These are phyloP conservation scores for Arabidopsis thaliana DNA, from an alignment of 345 rosid genomes.

Conservation along the genomic window DNA sequence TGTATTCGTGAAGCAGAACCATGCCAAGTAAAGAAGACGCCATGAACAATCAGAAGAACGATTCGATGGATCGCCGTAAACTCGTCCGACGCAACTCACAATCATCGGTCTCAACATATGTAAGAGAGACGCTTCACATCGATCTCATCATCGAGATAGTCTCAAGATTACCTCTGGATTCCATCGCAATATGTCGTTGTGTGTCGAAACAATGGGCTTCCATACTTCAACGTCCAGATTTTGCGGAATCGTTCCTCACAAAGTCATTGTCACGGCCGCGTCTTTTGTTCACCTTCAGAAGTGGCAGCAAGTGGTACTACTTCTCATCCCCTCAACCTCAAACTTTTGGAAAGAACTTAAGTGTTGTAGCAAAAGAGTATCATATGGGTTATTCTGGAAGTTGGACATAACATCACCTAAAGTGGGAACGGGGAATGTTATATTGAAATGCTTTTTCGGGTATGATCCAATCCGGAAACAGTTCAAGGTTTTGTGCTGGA, in stretches of 20 bases:
- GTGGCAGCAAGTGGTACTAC: not conserved
- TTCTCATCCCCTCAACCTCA: conserved; percentile 8
- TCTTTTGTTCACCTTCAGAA: not conserved
- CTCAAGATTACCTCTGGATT: not conserved
- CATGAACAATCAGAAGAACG: not conserved
- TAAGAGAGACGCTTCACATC: not conserved
- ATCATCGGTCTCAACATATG: not conserved
- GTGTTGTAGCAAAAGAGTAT: conserved; percentile 2
- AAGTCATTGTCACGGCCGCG: not conserved
- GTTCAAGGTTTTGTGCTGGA: conserved; percentile 16
- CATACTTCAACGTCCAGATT: not conserved
- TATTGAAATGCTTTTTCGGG: conserved; percentile 7
- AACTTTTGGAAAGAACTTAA: not conserved
- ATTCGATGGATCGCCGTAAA: not conserved
- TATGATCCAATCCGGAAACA: conserved; percentile 16
- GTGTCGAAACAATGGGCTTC: not conserved
- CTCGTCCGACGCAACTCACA: not conserved
- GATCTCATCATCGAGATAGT: not conserved
- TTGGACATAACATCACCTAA: not conserved
- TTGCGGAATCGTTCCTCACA: not conserved
- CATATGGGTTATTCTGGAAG: not conserved
- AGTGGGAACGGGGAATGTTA: not conserved
- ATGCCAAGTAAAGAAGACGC: not conserved
- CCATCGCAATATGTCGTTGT: not conserved
- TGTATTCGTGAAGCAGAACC: too few relatives aligned